Percentiles rank a stretch among this genome's conserved stretches.
These are phyloP conservation scores for Amaranthus palmeri DNA, from an alignment of 148 eudicot genomes.

Conservation along the genomic window DNA sequence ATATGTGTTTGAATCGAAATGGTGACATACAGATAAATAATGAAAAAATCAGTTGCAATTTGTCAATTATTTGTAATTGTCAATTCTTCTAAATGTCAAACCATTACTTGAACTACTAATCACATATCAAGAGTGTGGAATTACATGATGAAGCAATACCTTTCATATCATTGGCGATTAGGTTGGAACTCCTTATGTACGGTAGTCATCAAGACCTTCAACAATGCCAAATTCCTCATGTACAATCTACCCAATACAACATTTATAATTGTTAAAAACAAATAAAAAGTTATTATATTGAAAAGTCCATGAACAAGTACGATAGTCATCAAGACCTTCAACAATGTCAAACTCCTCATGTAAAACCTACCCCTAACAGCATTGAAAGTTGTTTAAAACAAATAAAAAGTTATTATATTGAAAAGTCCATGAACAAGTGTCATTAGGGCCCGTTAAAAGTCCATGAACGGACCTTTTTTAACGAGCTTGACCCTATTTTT, in stretches of 20 bases:
- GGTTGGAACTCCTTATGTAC: constrained; percentile 37
- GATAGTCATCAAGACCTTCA: constrained; percentile 34
- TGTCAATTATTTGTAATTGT: too few species aligned
- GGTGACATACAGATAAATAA: too few species aligned
- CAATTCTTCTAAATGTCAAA: too few species aligned
- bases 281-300: not conserved
- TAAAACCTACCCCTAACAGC: constrained; percentile 54
- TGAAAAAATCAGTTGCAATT: too few species aligned
- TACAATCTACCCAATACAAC: constrained; percentile 54
- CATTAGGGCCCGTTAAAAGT: too few species aligned
- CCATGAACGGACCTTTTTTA: too few species aligned
- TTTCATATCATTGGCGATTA: too few species aligned
- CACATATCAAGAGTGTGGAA: too few species aligned
- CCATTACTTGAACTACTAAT: too few species aligned
- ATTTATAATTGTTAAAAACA: not conserved
- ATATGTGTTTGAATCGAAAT: too few species aligned
- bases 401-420: not conserved
- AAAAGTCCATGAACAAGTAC: constrained; percentile 24
- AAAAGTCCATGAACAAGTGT: not conserved
- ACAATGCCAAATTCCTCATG: constrained; percentile 86
- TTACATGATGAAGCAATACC: too few species aligned
- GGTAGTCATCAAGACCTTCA: constrained; percentile 84
- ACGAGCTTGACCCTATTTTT: too few species aligned
- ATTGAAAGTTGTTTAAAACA: not conserved
- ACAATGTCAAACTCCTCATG: constrained; percentile 85